Evolutionary conservation across 2,329 filamentous ascomycete genomes (phyloP), one percentile per base, ranked within the genome.

Genomic region (Cercospora sp.): DNA sequence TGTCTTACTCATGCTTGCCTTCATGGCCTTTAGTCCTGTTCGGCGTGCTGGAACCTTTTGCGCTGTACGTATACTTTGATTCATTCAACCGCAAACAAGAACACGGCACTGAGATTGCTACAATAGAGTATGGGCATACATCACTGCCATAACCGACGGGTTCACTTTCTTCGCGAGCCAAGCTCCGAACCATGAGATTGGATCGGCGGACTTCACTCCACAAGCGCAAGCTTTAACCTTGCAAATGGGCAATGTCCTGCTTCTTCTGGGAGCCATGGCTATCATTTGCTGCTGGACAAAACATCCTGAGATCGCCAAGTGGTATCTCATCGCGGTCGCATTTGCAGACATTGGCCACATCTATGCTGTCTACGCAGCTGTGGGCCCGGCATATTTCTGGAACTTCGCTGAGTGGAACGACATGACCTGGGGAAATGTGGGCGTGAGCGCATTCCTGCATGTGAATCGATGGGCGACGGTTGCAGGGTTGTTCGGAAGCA

Each of bases 271-370:
- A 9, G 55, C 66, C 5, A 63, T 72, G 39, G 69, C 65, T 3
- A 26, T 72, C n/a, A 69, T 72, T 39, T 71, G 69, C 66, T 70
- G 65, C 68, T 71, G 67, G 69, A 72, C 69, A 8, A 67, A 31
- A 3, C 63, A 71, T 36, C 4, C 63, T 5, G 36, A 30, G 3
- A 68, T 66, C 13, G 60, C 28, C 45, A 67, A 65, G 10, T 62
- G 64, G 20, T 72, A 72, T 61, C 48, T 72, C 1, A 45, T 66
- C 20, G 61, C 59, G 1, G 69, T 71, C 18, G 71, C 69, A 5
- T 23, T 71, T 18, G 71, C 67, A 16, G 71, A 71, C 59, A 23
- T 71, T 3, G 69, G 67, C 33, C 71, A 72, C 63, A 61, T 71
- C 13, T 70, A 69, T 65, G 71, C 69, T 20, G 69, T 65, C 10